These are phyloP conservation scores for Dothiorella sarmentorum DNA, from an alignment of 2,329 filamentous ascomycete genomes.

Conservation along the genomic window DNA sequence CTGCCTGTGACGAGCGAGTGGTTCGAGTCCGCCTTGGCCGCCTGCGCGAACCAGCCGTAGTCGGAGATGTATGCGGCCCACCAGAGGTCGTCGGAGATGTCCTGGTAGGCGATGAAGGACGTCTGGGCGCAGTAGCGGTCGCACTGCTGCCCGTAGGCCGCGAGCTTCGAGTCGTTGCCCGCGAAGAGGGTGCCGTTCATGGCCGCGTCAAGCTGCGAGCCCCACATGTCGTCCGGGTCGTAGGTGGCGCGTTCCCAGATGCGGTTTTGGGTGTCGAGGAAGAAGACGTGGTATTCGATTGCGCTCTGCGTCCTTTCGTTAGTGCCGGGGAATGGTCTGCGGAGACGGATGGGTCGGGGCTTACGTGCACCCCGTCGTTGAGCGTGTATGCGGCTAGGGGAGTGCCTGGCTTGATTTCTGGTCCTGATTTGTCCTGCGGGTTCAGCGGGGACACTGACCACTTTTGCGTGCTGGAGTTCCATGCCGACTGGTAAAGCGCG, in stretches of 20 bases:
- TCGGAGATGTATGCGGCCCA: not conserved
- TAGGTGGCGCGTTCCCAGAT: not conserved
- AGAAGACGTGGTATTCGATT: not conserved
- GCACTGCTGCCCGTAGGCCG: not conserved
- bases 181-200: not conserved
- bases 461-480: not conserved
- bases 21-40: not conserved
- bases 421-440: not conserved
- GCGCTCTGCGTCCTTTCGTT: not conserved
- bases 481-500: not conserved
- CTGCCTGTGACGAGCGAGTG: not conserved
- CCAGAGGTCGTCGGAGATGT: not conserved
- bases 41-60: not conserved
- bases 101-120: not conserved
- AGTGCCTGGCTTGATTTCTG: not conserved
- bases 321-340: no score
- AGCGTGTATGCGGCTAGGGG: not conserved
- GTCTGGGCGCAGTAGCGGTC: not conserved
- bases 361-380: not conserved
- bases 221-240: not conserved
- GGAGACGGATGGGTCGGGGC: not conserved
- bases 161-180: not conserved
- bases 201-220: not conserved
- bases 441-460: not conserved
- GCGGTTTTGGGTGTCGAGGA: not conserved